Evolutionary conservation across 2,329 filamentous ascomycete species (phyloP).

Genomic region (Arthrinium phaeospermum): DNA sequence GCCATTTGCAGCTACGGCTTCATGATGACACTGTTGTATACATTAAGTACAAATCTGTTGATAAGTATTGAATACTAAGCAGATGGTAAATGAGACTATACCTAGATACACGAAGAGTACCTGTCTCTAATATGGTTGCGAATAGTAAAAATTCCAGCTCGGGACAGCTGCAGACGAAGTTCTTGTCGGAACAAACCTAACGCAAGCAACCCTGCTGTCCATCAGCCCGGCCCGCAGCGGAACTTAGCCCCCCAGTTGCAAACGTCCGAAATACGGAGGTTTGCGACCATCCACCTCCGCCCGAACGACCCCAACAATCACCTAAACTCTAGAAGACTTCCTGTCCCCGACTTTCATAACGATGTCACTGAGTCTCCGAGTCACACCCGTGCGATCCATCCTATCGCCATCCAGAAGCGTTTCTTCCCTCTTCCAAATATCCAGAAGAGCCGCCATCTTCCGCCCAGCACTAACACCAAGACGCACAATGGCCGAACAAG

Average conservation of each 20-base stretch:
- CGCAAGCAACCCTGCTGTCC: slow-evolving; percentile 5
- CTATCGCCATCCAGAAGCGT: not conserved
- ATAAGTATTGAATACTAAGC: not conserved
- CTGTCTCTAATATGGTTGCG: not conserved
- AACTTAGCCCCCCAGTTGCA: not conserved
- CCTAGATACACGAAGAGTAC: not conserved
- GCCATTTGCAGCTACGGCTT: not conserved
- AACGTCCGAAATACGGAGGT: slow-evolving; percentile 17
- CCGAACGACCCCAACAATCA: not conserved
- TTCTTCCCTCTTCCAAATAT: slow-evolving; percentile 1
- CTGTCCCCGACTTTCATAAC: not conserved
- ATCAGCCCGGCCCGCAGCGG: slow-evolving; percentile 12
- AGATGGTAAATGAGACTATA: not conserved
- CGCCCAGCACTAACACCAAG: slow-evolving; percentile 33
- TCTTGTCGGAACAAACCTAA: not conserved
- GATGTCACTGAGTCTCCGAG: slow-evolving; percentile 13
- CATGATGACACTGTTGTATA: not conserved
- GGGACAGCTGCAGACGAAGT: not conserved
- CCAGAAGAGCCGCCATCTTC: slow-evolving; percentile 22
- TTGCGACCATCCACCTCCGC: slow-evolving; percentile 10
- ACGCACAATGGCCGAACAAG: slow-evolving; percentile 50
- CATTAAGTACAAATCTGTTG: no score
- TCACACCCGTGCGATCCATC: slow-evolving; percentile 1
- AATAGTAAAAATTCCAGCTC: not conserved
- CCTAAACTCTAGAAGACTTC: not conserved